A percentile compares a stretch with the other conserved stretches of the same genome.
phyloP scores from a whole-genome alignment of 179 eudicot species.

The Amaranthus tricolor region DNA sequence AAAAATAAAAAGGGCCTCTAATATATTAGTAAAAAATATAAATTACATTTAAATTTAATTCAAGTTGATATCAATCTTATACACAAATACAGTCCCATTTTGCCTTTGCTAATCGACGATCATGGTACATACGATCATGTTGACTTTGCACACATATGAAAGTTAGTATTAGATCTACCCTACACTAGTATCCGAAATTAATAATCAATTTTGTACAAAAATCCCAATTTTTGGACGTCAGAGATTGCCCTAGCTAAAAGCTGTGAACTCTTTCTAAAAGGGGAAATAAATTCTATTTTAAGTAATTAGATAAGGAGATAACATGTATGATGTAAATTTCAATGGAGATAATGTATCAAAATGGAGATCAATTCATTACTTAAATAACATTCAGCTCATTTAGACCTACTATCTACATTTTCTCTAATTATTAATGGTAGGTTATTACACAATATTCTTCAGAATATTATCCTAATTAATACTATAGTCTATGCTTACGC shows the following conservation, averaged over 20 bases:
- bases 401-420: background rate
- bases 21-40: no score
- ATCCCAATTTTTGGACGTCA: conserved; percentile 6
- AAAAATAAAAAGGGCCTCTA: no score
- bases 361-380: conserved; percentile 2
- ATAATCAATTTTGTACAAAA: no score
- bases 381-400: conserved; percentile 11
- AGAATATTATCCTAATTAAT: background rate
- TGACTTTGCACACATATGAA: no score
- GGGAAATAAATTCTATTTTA: background rate
- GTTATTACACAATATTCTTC: background rate
- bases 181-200: no score
- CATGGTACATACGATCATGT: no score
- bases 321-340: conserved; percentile 9
- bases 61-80: no score
- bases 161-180: no score
- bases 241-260: background rate
- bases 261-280: conserved; percentile 1
- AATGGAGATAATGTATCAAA: no score
- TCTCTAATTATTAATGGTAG: background rate
- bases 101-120: no score
- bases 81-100: no score
- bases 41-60: no score
- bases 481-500: conserved; percentile 1
- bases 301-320: conserved; percentile 6